Percentiles rank a stretch among this genome's conserved stretches.
These are phyloP conservation scores for Lactarius evosmus DNA, from an alignment of 768 basidiomycete genomes.

Conservation along the genomic window DNA sequence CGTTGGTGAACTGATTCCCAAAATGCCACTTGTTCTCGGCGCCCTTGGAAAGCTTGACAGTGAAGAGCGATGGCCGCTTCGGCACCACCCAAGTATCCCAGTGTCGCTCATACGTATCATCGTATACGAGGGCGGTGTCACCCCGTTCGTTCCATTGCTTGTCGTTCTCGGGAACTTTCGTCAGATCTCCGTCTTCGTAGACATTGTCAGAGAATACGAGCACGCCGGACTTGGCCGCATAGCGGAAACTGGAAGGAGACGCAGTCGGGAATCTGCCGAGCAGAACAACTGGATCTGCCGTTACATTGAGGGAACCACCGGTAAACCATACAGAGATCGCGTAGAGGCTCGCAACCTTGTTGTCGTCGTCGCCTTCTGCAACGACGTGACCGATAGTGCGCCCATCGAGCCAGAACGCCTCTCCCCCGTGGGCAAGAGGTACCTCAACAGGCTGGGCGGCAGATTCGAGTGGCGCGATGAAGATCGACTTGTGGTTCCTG, in stretches of 20 bases:
- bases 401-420: slow-evolving; percentile 74
- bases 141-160: slow-evolving; percentile 70
- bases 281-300: slow-evolving; percentile 42
- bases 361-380: slow-evolving; percentile 41
- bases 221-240: slow-evolving; percentile 48
- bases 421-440: slow-evolving; percentile 64
- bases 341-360: slow-evolving; percentile 54
- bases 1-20: slow-evolving; percentile 51
- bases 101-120: slow-evolving; percentile 47
- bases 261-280: slow-evolving; percentile 68
- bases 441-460: slow-evolving; percentile 50
- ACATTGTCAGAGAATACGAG: slow-evolving; percentile 88
- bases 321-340: slow-evolving; percentile 52
- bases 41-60: slow-evolving; percentile 52
- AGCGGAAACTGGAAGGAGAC: slow-evolving; percentile 68
- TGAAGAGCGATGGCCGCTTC: slow-evolving; percentile 71
- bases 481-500: slow-evolving; percentile 71
- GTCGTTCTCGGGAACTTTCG: slow-evolving; percentile 65
- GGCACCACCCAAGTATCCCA: slow-evolving; percentile 69
- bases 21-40: slow-evolving; percentile 53
- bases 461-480: slow-evolving; percentile 56
- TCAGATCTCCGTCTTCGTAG: slow-evolving; percentile 70
- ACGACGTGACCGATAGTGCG: slow-evolving; percentile 71
- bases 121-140: slow-evolving; percentile 55
- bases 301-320: slow-evolving; percentile 34